Conservation (phyloP, 139 green algal species). For the Axilococcus clingmanii region DNA sequence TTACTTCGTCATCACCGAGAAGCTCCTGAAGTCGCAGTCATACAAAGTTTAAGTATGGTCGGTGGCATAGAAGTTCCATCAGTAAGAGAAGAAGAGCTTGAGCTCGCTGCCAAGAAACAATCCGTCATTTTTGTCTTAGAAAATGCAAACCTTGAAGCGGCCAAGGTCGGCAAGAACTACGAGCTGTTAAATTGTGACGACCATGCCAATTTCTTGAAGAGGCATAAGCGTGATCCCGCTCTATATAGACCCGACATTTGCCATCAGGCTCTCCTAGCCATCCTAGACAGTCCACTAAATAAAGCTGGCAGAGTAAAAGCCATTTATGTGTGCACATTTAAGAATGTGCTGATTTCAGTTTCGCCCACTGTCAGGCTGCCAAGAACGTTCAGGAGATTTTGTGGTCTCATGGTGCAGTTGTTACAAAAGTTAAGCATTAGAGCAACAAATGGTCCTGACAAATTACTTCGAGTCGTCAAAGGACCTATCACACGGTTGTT, state of each 20-base stretch:
- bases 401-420: conserved; percentile 91
- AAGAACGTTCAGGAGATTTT: conserved; percentile 91
- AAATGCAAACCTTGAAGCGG: conserved; percentile 79
- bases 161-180: conserved; percentile 89
- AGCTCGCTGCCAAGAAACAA: conserved; percentile 15
- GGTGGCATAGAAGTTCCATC: conserved; percentile 43
- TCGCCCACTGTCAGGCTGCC: conserved; percentile 86
- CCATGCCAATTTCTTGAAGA: conserved; percentile 79
- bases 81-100: conserved; percentile 37
- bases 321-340: conserved; percentile 81
- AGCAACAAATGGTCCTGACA: conserved; percentile 87
- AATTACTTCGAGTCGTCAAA: conserved; percentile 91
- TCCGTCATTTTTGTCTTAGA: conserved; percentile 90
- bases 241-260: conserved; percentile 88
- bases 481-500: conserved; percentile 79
- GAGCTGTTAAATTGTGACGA: conserved; percentile 94
- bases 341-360: conserved; percentile 89
- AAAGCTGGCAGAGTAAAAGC: conserved; percentile 85
- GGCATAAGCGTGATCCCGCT: conserved; percentile 77
- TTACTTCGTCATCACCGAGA: too few species aligned
- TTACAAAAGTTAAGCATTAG: conserved; percentile 97
- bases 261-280: conserved; percentile 87
- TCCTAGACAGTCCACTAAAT: conserved; percentile 92
- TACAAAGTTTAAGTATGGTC: too few species aligned
- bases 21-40: too few species aligned